Conservation (phyloP, 176 grass and related monocot species). For the Miscanthus lutarioriparius region DNA sequence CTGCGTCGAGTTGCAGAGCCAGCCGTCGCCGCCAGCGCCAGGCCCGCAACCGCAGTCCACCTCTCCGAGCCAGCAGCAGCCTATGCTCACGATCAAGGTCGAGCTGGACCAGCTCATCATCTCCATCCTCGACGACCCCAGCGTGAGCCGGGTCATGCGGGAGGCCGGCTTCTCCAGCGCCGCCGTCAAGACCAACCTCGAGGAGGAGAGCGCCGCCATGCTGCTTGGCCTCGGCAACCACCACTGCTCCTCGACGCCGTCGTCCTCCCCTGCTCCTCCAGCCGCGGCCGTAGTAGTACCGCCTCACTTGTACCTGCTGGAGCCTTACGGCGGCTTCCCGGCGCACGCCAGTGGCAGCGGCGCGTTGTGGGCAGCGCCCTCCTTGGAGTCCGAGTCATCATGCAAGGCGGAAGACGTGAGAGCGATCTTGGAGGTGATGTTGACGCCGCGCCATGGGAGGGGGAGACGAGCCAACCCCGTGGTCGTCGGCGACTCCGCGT, state of each 20-base stretch:
- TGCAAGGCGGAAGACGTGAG: conserved; percentile 47
- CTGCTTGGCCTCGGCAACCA: conserved; percentile 5
- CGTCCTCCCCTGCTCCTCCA: neutral
- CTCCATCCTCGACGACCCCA: conserved; percentile 84
- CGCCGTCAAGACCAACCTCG: conserved; percentile 64
- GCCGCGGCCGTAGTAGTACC: neutral
- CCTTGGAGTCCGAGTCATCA: neutral
- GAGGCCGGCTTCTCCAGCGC: conserved; percentile 85
- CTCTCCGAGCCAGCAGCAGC: conserved; percentile 40
- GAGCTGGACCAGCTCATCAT: conserved; percentile 74
- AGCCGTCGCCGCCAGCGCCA: conserved; percentile 40
- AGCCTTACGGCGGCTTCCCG: neutral
- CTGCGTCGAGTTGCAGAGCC: conserved; percentile 64
- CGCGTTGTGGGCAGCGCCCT: conserved; percentile 41
- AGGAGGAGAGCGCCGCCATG: conserved; percentile 52
- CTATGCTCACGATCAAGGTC: conserved; percentile 59
- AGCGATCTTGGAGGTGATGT: conserved; percentile 62
- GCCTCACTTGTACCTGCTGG: neutral
- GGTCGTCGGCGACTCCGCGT: conserved; percentile 57
- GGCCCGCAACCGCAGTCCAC: neutral
- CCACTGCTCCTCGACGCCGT: neutral
- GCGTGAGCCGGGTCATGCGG: conserved; percentile 76
- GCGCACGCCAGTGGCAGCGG: conserved; percentile 8
- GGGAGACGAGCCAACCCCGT: conserved; percentile 51
- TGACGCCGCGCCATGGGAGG: conserved; percentile 39